Base-by-base conservation (phyloP, 2,329 filamentous ascomycete species). In the Botryotinia narcissicola region DNA sequence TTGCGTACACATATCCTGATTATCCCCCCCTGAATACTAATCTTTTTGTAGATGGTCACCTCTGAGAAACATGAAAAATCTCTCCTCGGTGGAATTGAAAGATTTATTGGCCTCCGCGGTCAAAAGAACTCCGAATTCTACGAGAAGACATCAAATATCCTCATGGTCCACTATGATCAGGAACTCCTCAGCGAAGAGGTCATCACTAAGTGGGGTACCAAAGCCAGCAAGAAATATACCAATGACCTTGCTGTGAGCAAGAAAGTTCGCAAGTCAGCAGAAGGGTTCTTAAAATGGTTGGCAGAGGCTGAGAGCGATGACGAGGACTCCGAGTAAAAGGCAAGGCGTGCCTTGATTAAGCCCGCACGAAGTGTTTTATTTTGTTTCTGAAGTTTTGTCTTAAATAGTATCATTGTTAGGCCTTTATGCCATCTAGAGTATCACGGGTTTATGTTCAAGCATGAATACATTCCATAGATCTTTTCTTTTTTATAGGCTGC, bases 221-320 rank as follows among this genome's bases (percentile, higher is more conserved):
- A 96, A 88, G 94, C 95, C 74, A 97, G 94, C 89, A 98, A 97
- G 91, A 98, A 98, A 87, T 98, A 98, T 82, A 93, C 97, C 79
- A 68, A 68, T 40, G 95, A 98, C 82, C 84, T 97, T 75, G 82
- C 91, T 74, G 95, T 91, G 75, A 97, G 94, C 85, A 95, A 94
- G 88, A 97, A 97, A 88, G 94, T 98, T 76, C 94, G 95, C 85
- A 95, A 97, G 87, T 92, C 93, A 77, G 94, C 96, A 71, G 93
- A 97, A 86, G 91, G 93, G 77, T 99, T 99, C 89, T 88, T 98
- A 81, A 92, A 91, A 79, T 98, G 95, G 95, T 93, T 98, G 74
- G 90, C 93, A 78, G 93, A 92, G 83, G 95, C 95, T 71, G 92
- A 95, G 83, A 89, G 87, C 76, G 89, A 91, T 70, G 91, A 93